Percentiles rank a stretch among this genome's conserved stretches.
phyloP scores from a whole-genome alignment of 306 rosid species.

The Sesbania bispinosa region DNA sequence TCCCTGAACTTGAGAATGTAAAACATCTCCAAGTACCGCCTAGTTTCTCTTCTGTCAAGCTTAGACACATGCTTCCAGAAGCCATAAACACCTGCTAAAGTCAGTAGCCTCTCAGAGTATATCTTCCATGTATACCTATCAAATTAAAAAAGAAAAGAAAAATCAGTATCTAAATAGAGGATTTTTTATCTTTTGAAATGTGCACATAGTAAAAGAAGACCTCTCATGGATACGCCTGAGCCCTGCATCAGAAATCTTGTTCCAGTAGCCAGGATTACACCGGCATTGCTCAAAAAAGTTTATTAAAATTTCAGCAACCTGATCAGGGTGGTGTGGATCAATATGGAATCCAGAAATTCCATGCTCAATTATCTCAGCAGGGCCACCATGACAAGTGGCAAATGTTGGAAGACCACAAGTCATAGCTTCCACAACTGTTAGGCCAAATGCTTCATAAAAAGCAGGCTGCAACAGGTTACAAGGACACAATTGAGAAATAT shows the following conservation, averaged over 20 bases:
- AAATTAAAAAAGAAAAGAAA: not conserved
- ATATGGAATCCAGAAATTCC: conserved; percentile 71
- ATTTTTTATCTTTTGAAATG: not conserved
- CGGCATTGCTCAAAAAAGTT: conserved; percentile 52
- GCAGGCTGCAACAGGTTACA: conserved; percentile 56
- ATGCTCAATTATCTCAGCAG: conserved; percentile 77
- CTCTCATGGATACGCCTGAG: conserved; percentile 57
- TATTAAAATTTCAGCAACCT: conserved; percentile 37
- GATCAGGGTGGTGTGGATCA: conserved; percentile 73
- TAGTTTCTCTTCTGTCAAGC: conserved; percentile 67
- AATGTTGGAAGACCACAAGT: conserved; percentile 72
- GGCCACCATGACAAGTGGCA: conserved; percentile 81
- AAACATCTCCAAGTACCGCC: conserved; percentile 76
- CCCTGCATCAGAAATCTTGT: conserved; percentile 58
- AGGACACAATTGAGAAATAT: not conserved
- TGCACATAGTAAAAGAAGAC: conserved; percentile 17
- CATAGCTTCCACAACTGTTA: conserved; percentile 84
- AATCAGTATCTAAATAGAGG: not conserved
- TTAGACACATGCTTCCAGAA: conserved; percentile 81
- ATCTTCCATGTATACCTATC: conserved; percentile 75
- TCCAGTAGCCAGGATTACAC: conserved; percentile 58
- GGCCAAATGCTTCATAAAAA: conserved; percentile 73
- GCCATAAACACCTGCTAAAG: conserved; percentile 75
- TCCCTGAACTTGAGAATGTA: conserved; percentile 70
- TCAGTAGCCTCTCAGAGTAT: conserved; percentile 68